phyloP scores from a whole-genome alignment of 495 filamentous ascomycete genomes.

The Xylaria scruposa region DNA sequence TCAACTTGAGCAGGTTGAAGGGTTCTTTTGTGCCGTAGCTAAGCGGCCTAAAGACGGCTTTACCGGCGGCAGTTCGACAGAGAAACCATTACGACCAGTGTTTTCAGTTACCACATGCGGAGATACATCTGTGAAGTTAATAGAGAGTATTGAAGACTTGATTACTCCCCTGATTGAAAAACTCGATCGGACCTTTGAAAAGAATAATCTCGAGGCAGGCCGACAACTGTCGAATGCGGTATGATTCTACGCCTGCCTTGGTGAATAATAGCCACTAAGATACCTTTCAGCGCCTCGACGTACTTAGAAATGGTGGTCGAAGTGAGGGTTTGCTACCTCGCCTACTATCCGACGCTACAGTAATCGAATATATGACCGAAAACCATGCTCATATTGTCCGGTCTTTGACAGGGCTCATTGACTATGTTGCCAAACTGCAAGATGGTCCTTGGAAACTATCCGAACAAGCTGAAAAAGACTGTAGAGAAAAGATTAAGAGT shows the following conservation, averaged over 20 bases:
- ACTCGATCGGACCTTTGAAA: not conserved
- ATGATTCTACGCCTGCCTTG: not conserved
- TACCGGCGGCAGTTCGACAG: not conserved
- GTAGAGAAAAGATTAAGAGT: not conserved
- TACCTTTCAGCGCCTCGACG: not conserved
- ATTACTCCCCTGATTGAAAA: not conserved
- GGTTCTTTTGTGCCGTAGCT: not conserved
- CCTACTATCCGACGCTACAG: not conserved
- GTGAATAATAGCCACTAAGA: not conserved
- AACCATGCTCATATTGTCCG: not conserved
- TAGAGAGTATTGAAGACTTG: slow-evolving; percentile 1
- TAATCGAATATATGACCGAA: slow-evolving; percentile 7
- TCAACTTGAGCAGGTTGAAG: not conserved
- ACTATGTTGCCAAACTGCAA: not conserved
- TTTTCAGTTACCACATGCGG: not conserved
- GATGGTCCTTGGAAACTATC: not conserved
- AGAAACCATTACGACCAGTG: not conserved
- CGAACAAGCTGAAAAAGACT: not conserved
- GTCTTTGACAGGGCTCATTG: not conserved
- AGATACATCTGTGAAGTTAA: not conserved
- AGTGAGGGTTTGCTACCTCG: not conserved
- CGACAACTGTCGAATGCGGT: not conserved
- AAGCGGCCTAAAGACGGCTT: not conserved
- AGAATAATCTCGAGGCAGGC: not conserved
- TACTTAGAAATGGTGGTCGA: not conserved